Conservation (phyloP, 208 protist genomes). For the Naegleria fowleri region DNA sequence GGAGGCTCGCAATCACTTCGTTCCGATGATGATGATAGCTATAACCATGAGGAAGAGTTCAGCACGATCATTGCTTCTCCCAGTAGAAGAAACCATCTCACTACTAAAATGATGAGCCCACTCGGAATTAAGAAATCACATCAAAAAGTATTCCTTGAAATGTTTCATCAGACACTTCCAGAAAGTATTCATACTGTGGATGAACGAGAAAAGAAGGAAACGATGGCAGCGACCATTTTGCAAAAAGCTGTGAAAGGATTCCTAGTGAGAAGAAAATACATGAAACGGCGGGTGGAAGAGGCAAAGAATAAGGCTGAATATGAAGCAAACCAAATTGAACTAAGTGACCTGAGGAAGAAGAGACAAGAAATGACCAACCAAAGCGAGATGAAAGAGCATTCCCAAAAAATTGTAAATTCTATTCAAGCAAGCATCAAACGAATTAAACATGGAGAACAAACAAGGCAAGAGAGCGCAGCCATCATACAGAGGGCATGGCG, state of each 20-base stretch:
- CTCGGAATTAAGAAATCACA: not conserved
- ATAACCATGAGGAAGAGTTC: no score
- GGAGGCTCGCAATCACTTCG: no score
- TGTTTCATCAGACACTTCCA: not conserved
- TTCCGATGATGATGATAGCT: no score
- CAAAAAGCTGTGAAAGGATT: not conserved
- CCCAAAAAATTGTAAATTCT: not conserved
- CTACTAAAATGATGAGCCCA: no score
- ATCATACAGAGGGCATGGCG: not conserved
- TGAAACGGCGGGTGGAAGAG: not conserved
- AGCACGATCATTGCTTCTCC: no score
- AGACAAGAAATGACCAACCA: not conserved
- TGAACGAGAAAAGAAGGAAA: not conserved
- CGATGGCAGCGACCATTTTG: not conserved
- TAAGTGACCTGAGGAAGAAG: not conserved
- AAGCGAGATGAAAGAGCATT: not conserved
- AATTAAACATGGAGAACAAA: not conserved
- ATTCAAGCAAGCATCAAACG: not conserved
- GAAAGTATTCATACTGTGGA: not conserved
- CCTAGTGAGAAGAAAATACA: not conserved
- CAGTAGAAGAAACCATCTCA: no score
- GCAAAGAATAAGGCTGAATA: not conserved
- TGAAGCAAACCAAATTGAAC: not conserved
- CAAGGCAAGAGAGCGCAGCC: not conserved
- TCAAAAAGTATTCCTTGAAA: not conserved